These are phyloP conservation scores for Naganishia liquefaciens DNA, from an alignment of 1,284 basidiomycete species.

Conservation along the genomic window DNA sequence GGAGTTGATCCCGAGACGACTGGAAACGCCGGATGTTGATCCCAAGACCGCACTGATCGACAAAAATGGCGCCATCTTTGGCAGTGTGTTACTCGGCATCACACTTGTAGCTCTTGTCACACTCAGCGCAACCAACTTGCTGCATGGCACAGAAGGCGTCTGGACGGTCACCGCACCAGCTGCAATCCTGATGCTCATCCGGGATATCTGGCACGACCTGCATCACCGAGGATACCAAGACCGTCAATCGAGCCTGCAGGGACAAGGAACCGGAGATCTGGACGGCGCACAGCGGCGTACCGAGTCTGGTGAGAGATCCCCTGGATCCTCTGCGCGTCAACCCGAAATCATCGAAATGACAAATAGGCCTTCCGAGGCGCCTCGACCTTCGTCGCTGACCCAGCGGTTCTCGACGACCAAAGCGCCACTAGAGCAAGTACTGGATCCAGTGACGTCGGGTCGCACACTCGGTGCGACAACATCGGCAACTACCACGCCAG, in stretches of 20 bases:
- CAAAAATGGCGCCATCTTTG: constrained; percentile 59
- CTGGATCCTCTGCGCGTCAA: neutral
- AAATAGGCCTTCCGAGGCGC: neutral
- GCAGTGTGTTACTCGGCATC: constrained; percentile 56
- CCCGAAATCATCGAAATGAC: constrained; percentile 20
- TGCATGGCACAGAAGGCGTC: constrained; percentile 67
- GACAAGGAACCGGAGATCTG: constrained; percentile 31
- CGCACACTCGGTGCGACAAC: neutral
- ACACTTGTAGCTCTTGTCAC: constrained; percentile 64
- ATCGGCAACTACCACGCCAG: neutral
- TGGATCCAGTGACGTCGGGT: neutral
- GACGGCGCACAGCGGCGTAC: constrained; percentile 9
- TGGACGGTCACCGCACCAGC: constrained; percentile 79
- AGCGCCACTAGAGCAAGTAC: neutral
- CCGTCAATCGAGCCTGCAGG: constrained; percentile 27
- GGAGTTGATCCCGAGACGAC: constrained; percentile 52
- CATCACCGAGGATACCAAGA: constrained; percentile 38
- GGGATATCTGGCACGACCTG: constrained; percentile 67
- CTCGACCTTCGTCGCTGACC: constrained; percentile 8
- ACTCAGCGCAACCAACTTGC: constrained; percentile 58
- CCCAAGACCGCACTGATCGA: constrained; percentile 58
- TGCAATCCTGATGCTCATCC: constrained; percentile 68
- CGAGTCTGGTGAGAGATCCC: constrained; percentile 9
- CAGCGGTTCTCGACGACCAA: constrained; percentile 7
- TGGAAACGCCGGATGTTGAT: constrained; percentile 56